Base-by-base conservation (phyloP, 2,329 filamentous ascomycete species). In the Chrysosphaeria jannelii region DNA sequence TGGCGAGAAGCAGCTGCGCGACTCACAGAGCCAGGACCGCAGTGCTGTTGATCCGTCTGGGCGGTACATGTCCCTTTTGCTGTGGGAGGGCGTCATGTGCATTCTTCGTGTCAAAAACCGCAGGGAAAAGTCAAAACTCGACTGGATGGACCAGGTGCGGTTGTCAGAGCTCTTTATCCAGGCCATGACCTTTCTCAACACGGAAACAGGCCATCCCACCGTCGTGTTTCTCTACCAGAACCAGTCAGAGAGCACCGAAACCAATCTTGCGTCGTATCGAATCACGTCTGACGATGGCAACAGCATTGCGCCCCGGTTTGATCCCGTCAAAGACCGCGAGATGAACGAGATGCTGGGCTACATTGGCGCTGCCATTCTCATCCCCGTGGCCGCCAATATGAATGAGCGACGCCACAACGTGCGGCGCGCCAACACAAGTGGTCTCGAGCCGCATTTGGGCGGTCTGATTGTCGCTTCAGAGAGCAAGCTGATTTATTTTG, bases 21-120 rank as follows among this genome's bases (percentile, higher is more conserved):
- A 88, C 36, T 68, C 70, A 6, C 71, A 81, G 40, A 79, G 71
- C 28, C 68, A 71, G 33, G 74, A 88, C 42, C 57, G 71, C 35
- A 81, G 74, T 34, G 51, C 79, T 30, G 65, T 90, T 5, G 81
- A 93, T 39, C 78, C 78, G 0, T 69, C 66, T 0, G 66, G 70
- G 16, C 47, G 45, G 19, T 61, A 50, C 33, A 46, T 62, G 45
- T 53, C 48, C 6, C 50, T 62, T 40, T 50, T 62, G 28, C 44
- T 63, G 2, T 63, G 57, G 57, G 57, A 62, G 29, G 58, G 58
- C 8, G 52, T 63, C 13, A 34, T 63, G 27, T 57, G 53, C 25
- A 48, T 62, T 20, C 45, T 57, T 32, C 50, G 55, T 7, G 16
- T n/a, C 16, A 18, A 18, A 7, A n/a, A 18, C 21, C 57, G 53